These are phyloP conservation scores for Aquilaria malaccensis DNA, from an alignment of 345 rosid genomes.

Conservation along the genomic window DNA sequence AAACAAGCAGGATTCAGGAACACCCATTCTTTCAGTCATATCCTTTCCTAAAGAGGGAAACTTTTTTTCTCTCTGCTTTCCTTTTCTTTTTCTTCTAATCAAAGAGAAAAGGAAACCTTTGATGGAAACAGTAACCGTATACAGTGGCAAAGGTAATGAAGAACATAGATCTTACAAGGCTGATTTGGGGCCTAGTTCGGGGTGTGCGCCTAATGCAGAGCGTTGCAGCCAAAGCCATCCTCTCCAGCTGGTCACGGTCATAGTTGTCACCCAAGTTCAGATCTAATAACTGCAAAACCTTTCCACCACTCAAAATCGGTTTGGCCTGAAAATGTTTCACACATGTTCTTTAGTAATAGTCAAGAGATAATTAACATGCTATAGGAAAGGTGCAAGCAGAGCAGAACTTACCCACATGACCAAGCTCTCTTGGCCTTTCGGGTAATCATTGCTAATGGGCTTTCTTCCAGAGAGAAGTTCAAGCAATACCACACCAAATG, in stretches of 20 bases:
- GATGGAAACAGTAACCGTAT: too few species aligned
- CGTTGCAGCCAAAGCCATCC: slow-evolving; percentile 80
- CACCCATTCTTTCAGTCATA: too few species aligned
- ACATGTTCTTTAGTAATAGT: slow-evolving; percentile 3
- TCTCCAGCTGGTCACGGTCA: slow-evolving; percentile 46
- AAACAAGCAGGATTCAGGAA: too few species aligned
- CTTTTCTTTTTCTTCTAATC: background rate
- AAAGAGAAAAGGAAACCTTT: background rate
- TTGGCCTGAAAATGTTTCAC: slow-evolving; percentile 51
- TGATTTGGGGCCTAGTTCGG: slow-evolving; percentile 68
- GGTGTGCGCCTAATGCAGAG: slow-evolving; percentile 75
- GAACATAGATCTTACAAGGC: slow-evolving; percentile 37
- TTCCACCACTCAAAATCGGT: slow-evolving; percentile 60
- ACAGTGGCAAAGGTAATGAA: background rate
- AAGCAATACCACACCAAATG: slow-evolving; percentile 91
- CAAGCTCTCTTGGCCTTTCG: slow-evolving; percentile 83
- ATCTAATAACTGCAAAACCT: slow-evolving; percentile 57
- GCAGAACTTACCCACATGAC: slow-evolving; percentile 82
- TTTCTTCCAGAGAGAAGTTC: slow-evolving; percentile 89
- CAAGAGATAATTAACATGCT: slow-evolving; percentile 1
- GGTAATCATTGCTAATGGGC: slow-evolving; percentile 60
- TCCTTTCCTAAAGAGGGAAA: background rate
- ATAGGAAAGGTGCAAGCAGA: background rate
- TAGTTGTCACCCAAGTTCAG: slow-evolving; percentile 33
- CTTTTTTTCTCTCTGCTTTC: background rate